Evolutionary conservation across 805 yeast species (phyloP), one percentile per base, ranked within the genome.

Genomic region (Candida chauliodis): DNA sequence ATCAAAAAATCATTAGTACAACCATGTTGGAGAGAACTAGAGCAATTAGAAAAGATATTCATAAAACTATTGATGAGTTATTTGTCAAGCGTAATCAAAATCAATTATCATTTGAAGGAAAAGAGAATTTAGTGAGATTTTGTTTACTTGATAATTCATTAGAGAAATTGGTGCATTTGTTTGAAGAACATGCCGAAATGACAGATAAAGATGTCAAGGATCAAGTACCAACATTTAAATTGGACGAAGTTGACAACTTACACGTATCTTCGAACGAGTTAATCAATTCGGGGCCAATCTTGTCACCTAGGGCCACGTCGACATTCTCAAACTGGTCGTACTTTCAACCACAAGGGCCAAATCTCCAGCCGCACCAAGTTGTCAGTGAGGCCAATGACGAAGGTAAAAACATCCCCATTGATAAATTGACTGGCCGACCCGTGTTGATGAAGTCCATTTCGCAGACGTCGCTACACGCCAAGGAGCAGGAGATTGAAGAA

Each of bases 401-500:
- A 30, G 80, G 79, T 20, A 58, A 57, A 30, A 63, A 61, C 37
- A 66, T 71, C 6, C 78, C 85, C 1, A 70, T 83, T 35, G 91
- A 84, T 61, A 71, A 77, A 41, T 63, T 72, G 19, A 84, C 91
- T 0, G 93, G 93, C 32, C 67, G 79, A 46, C 87, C 90, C 2
- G 79, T 84, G 15, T 61, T 82, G 44, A 73, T 79, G 59, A 70
- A 82, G 47, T 76, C 81, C 4, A 63, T 76, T 4, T 79, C 87
- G 0, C 83, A 77, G 45, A 80, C 84, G 1, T 73, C 85, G 8
- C 50, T 75, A 8, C 79, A 84, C 51, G 87, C 89, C 11, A 81
- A 78, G 56, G 76, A 75, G 46, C 87, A 84, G 58, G 96, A 88
- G 55, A 81, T 80, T 44, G 97, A 89, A 56, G 97, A 89, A 66